Conservation (phyloP, 2,329 filamentous ascomycete species). For the Macrophomina phaseolina region DNA sequence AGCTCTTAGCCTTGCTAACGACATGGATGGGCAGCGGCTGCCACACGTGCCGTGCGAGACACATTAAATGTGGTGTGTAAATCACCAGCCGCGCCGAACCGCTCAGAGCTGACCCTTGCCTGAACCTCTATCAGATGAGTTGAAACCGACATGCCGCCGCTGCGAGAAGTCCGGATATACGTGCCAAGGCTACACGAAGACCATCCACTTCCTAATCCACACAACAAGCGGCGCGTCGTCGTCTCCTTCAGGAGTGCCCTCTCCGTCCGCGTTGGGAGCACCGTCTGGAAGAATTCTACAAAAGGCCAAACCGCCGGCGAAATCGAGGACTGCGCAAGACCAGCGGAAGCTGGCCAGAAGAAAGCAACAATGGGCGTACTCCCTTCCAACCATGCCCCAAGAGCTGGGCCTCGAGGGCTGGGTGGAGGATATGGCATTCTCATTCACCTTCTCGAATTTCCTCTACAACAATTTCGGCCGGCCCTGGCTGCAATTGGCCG, state of each 20-base stretch:
- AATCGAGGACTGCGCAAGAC: too few relatives aligned
- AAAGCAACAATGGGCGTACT: conserved; percentile 13
- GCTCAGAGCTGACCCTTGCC: neutral
- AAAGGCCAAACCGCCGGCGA: too few relatives aligned
- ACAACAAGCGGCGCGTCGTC: conserved; percentile 1
- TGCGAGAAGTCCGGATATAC: conserved; percentile 31
- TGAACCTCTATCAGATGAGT: conserved; percentile 27
- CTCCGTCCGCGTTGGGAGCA: neutral
- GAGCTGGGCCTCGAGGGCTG: conserved; percentile 29
- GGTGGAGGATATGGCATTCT: conserved; percentile 29
- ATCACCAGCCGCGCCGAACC: too few relatives aligned
- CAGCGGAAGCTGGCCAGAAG: neutral
- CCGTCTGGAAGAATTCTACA: neutral
- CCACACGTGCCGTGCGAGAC: conserved; percentile 26
- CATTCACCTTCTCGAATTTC: conserved; percentile 30
- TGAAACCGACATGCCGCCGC: conserved; percentile 29
- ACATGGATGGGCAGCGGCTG: conserved; percentile 6
- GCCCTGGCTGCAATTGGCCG: conserved; percentile 30
- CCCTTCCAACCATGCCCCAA: conserved; percentile 19
- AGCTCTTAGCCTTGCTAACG: too few relatives aligned
- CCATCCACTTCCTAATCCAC: conserved; percentile 30
- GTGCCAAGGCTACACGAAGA: conserved; percentile 30
- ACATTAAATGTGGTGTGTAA: conserved; percentile 28
- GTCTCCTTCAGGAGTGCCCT: neutral
- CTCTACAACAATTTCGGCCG: conserved; percentile 30